Conservation (phyloP, 1,139 yeast genomes). For the Diutina mesorugosa region DNA sequence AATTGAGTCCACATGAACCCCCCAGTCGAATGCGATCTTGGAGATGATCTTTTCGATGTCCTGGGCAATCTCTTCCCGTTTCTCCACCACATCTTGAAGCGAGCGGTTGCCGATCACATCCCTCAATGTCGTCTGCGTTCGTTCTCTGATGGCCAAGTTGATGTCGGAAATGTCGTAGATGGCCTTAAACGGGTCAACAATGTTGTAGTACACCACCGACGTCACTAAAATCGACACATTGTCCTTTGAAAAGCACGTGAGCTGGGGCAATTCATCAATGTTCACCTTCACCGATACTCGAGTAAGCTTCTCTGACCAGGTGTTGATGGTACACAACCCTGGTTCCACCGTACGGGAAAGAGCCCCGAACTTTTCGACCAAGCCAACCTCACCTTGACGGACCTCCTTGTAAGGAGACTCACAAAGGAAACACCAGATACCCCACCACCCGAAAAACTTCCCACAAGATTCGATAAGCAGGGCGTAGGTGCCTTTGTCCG, state of each 20-base stretch:
- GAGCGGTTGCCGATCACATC: constrained; percentile 60
- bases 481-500: constrained; percentile 24
- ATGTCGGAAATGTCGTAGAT: constrained; percentile 45
- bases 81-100: constrained; percentile 64
- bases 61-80: constrained; percentile 61
- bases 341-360: constrained; percentile 58
- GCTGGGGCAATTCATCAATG: constrained; percentile 56
- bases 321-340: constrained; percentile 54
- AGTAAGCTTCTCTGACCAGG: constrained; percentile 46
- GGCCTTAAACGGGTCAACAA: constrained; percentile 60
- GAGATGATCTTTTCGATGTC: constrained; percentile 51
- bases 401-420: constrained; percentile 52
- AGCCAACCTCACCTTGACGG: constrained; percentile 59
- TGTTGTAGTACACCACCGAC: constrained; percentile 57
- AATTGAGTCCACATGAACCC: constrained; percentile 57
- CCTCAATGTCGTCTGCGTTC: constrained; percentile 66
- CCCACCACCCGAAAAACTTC: constrained; percentile 35
- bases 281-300: constrained; percentile 44
- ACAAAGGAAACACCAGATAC: constrained; percentile 50
- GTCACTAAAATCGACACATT: constrained; percentile 52
- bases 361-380: constrained; percentile 59
- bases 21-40: constrained; percentile 61
- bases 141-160: constrained; percentile 47
- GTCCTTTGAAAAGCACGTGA: constrained; percentile 58
- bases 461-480: constrained; percentile 33